phyloP scores from a whole-genome alignment of 352 stramenopile genomes.

The Plasmopara muralis region DNA sequence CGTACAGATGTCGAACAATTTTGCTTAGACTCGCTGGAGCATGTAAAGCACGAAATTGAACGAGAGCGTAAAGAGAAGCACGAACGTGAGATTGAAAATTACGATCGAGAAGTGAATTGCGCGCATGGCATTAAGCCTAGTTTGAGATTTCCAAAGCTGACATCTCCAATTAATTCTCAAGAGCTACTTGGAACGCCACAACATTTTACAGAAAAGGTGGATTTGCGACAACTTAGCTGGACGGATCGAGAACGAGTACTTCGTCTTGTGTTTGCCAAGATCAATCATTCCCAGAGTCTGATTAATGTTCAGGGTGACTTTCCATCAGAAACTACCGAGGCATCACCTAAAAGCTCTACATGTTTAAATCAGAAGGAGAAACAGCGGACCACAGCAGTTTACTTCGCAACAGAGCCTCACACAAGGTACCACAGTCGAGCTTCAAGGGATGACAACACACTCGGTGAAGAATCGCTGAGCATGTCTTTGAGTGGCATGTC shows the following conservation, averaged over 20 bases:
- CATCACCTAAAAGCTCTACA: constrained; percentile 7
- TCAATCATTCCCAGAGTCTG: constrained; percentile 79
- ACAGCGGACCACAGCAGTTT: constrained; percentile 25
- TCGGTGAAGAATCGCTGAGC: constrained; percentile 27
- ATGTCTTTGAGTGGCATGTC: constrained; percentile 57
- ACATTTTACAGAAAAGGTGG: constrained; percentile 72
- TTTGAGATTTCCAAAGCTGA: constrained; percentile 47
- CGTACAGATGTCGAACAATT: constrained; percentile 89
- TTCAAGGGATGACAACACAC: constrained; percentile 4
- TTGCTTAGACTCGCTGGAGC: constrained; percentile 88
- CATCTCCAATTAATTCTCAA: constrained; percentile 15
- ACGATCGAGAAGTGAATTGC: constrained; percentile 46
- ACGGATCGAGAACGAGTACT: constrained; percentile 89
- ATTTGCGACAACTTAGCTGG: constrained; percentile 83
- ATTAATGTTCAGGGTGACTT: constrained; percentile 22
- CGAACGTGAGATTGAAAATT: constrained; percentile 45
- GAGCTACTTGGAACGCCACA: constrained; percentile 5
- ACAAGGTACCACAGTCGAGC: constrained; percentile 10
- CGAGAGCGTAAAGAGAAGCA: constrained; percentile 40
- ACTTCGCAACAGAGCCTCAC: constrained; percentile 49
- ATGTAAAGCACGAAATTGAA: constrained; percentile 78
- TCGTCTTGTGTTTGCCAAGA: constrained; percentile 90
- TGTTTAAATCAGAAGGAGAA: constrained; percentile 19
- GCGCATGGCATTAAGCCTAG: constrained; percentile 27
- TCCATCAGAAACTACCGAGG: constrained; percentile 10